Conservation (phyloP, 192 early-diverging fungal species). For the Lunasporangiospora selenospora region DNA sequence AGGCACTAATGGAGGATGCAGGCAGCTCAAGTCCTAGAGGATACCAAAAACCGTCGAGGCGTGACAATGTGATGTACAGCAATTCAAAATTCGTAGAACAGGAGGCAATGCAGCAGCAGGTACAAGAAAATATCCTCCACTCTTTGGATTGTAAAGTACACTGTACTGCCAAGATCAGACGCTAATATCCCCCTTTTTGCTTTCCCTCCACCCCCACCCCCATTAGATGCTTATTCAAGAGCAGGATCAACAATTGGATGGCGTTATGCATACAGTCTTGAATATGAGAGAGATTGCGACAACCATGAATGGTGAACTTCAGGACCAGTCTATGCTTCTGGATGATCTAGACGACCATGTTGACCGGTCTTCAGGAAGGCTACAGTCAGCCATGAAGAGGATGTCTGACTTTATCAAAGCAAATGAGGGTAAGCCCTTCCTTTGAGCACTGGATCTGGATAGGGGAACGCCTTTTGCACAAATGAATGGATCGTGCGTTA, state of each 20-base stretch:
- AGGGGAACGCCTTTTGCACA: no score
- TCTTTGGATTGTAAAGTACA: background rate
- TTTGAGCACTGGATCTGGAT: no score
- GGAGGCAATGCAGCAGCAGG: slow-evolving; percentile 40
- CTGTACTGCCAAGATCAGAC: background rate
- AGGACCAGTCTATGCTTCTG: slow-evolving; percentile 62
- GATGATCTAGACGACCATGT: slow-evolving; percentile 64
- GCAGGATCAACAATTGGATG: slow-evolving; percentile 64
- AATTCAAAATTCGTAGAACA: slow-evolving; percentile 46
- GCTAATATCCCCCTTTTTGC: background rate
- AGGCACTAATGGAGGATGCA: slow-evolving; percentile 28
- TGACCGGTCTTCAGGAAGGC: slow-evolving; percentile 49
- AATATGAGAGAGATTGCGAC: slow-evolving; percentile 67
- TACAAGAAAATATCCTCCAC: slow-evolving; percentile 10
- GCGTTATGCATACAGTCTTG: slow-evolving; percentile 58
- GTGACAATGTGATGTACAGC: slow-evolving; percentile 49
- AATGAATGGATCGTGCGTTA: no score
- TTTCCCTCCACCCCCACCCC: background rate
- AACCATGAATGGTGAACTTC: slow-evolving; percentile 61
- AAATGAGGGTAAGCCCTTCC: slow-evolving; percentile 59
- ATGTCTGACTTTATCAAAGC: slow-evolving; percentile 59
- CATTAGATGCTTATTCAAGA: slow-evolving; percentile 60
- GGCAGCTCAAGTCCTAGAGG: slow-evolving; percentile 36
- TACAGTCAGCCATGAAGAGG: slow-evolving; percentile 58
- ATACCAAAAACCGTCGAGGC: slow-evolving; percentile 32